phyloP scores from a whole-genome alignment of 345 rosid species.

The Lumnitzera littorea region DNA sequence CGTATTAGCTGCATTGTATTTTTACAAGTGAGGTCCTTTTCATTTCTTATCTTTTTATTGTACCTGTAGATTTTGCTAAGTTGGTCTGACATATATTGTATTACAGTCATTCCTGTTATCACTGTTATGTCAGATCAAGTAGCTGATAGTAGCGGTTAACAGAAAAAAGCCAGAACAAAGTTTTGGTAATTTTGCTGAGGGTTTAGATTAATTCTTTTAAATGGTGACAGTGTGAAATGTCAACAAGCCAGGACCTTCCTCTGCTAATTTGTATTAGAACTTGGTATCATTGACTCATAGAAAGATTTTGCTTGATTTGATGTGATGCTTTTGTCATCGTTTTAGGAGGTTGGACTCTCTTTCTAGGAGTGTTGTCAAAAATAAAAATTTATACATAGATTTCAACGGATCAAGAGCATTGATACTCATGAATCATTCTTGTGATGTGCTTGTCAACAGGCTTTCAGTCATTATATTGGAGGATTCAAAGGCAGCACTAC shows the following conservation, averaged over 20 bases:
- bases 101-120: too few relatives aligned
- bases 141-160: too few relatives aligned
- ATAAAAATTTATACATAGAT: background rate
- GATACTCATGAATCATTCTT: background rate
- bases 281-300: too few relatives aligned
- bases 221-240: too few relatives aligned
- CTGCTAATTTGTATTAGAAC: too few relatives aligned
- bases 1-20: conserved; percentile 26
- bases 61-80: background rate
- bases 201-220: background rate
- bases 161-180: too few relatives aligned
- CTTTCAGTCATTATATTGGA: conserved; percentile 58
- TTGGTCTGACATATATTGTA: too few relatives aligned
- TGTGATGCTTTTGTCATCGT: background rate
- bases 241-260: too few relatives aligned
- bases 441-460: conserved; percentile 35
- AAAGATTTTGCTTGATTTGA: too few relatives aligned
- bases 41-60: background rate
- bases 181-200: background rate
- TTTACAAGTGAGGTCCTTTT: conserved; percentile 21
- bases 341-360: background rate
- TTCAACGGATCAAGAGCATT: conserved; percentile 3
- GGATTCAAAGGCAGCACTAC: conserved; percentile 58
- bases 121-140: too few relatives aligned
- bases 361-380: too few relatives aligned